Evolutionary conservation across 2,329 filamentous ascomycete genomes (phyloP), one percentile per base, ranked within the genome.

Genomic region (Erysiphe pulchra): DNA sequence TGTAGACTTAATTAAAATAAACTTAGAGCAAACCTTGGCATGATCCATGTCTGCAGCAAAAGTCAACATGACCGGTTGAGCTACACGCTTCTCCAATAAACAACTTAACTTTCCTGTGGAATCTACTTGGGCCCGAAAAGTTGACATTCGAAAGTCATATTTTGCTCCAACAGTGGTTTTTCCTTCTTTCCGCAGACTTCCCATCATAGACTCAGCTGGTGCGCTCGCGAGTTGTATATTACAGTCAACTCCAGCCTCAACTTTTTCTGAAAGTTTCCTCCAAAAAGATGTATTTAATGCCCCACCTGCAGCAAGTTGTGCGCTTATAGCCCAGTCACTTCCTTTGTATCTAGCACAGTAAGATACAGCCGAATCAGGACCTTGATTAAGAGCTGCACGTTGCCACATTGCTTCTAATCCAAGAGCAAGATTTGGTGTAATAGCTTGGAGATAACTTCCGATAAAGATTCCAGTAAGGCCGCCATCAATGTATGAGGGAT

Each of bases 31-130:
- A 73, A 94, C 90, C 69, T 86, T 86, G 56, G 77, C 75, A 65
- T 98, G 87, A 64, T 98, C 90, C 58, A 98, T 83, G 61, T 95
- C 90, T 54, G 86, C 87, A 46, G 86, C 84, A 65, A 98, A 93
- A 47, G 86, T 92, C 66, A 98, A 75, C 61, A 79, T 80, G 48
- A 98, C 85, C 28, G 86, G 81, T 51, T 85, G 84, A 30, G 85
- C 85, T 57, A 98, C 82, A 58, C 85, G 79, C 76, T 94, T 95
- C 71, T 98, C 90, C 54, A 95, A 67, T 57, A 94, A 66, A 60
- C 84, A 90, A 63, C 80, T 83, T 50, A 98, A 71, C 68, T 92
- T 93, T 61, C 90, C 90, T 61, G 83, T 77, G 57, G 85, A 92
- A 65, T 98, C 90, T 55, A 95, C 73, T 66, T 98, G 90, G 40